Conservation (phyloP, 768 basidiomycete species). For the Suillus luteus region DNA sequence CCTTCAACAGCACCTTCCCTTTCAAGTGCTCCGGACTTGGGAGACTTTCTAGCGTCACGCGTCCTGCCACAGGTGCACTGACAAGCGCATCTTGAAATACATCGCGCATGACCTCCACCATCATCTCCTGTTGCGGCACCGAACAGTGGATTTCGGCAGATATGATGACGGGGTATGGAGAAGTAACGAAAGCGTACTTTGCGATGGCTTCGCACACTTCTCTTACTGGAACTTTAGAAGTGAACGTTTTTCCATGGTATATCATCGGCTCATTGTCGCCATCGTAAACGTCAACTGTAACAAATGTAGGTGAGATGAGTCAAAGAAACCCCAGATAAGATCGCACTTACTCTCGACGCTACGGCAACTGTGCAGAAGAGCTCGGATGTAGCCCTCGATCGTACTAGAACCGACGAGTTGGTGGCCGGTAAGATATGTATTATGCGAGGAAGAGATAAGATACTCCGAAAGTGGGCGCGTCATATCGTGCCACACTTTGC, state of each 20-base stretch:
- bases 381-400: constrained; percentile 90
- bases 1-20: constrained; percentile 83
- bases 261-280: constrained; percentile 84
- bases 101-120: constrained; percentile 73
- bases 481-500: constrained; percentile 79
- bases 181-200: constrained; percentile 89
- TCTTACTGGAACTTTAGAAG: constrained; percentile 76
- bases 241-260: constrained; percentile 89
- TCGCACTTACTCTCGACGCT: constrained; percentile 83
- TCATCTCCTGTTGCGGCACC: constrained; percentile 73
- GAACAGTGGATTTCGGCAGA: constrained; percentile 92
- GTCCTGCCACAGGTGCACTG: constrained; percentile 47
- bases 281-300: constrained; percentile 87
- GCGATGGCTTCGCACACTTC: constrained; percentile 82
- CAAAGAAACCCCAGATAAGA: neutral
- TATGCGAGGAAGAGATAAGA: constrained; percentile 87
- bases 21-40: constrained; percentile 88
- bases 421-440: constrained; percentile 87
- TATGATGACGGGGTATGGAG: constrained; percentile 90
- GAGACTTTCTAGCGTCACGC: constrained; percentile 50
- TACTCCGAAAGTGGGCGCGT: constrained; percentile 85
- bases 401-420: constrained; percentile 89
- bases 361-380: constrained; percentile 86
- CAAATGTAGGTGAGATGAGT: neutral
- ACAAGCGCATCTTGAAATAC: constrained; percentile 60